A percentile compares a stretch with the other conserved stretches of the same genome.
These are phyloP conservation scores for Davidsoniella virescens DNA, from an alignment of 2,329 filamentous ascomycete genomes.

Conservation along the genomic window DNA sequence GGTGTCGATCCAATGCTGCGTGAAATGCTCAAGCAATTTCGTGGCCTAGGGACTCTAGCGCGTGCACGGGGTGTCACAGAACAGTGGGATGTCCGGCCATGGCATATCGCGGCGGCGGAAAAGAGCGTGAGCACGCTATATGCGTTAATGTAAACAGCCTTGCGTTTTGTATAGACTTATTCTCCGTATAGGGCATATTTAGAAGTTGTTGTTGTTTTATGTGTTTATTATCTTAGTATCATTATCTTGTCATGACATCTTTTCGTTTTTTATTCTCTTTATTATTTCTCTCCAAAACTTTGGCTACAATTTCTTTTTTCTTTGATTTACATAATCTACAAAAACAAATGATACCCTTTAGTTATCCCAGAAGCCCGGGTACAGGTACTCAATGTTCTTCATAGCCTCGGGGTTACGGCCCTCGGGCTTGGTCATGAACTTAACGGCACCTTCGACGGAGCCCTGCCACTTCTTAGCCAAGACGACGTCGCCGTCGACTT, in stretches of 20 bases:
- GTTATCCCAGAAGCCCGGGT: constrained; percentile 54
- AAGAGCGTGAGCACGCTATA: constrained; percentile 51
- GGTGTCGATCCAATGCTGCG: constrained; percentile 48
- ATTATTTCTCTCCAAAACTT: neutral
- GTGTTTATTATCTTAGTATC: neutral
- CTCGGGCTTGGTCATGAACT: constrained; percentile 64
- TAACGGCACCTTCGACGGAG: constrained; percentile 57
- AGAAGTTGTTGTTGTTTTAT: neutral
- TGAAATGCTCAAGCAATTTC: constrained; percentile 54
- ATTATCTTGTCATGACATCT: neutral
- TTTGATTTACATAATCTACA: neutral
- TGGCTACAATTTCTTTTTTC: neutral
- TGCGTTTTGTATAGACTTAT: neutral
- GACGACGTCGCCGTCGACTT: constrained; percentile 61
- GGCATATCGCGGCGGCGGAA: constrained; percentile 60
- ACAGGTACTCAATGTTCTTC: constrained; percentile 72
- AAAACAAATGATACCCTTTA: neutral
- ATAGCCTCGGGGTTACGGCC: constrained; percentile 58
- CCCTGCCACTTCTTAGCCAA: constrained; percentile 69
- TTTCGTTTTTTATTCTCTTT: neutral
- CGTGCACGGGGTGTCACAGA: constrained; percentile 47
- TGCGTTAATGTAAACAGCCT: constrained; percentile 37
- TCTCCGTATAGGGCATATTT: neutral
- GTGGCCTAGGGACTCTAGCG: constrained; percentile 52
- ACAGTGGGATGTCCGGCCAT: constrained; percentile 49